Base-by-base conservation (phyloP, 352 stramenopile species). In the Phytophthora chlamydospora region DNA sequence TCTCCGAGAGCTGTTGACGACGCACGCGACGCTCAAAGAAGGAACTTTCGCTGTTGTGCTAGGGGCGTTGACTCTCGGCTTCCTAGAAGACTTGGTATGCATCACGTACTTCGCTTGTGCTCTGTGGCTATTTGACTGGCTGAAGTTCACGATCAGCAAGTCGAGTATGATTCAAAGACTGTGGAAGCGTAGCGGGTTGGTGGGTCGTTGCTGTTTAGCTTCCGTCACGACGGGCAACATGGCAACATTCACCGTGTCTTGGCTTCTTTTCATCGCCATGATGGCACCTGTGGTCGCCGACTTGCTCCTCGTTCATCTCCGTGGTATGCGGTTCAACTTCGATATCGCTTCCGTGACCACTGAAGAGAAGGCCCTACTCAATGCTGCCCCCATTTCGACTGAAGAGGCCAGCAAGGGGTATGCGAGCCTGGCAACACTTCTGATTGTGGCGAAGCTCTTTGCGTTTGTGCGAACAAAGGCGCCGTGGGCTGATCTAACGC, bases 281-380 rank as follows among this genome's bases (percentile, higher is more conserved):
- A 32, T 68, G 7, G 17, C 56, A 1, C 69, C 69, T 8, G 70
- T 79, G 16, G 39, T 60, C 10, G 67, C 68, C 12, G 73, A 83
- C 43, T 51, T 64, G 34, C 32, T 80, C 38, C 36, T 77, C 11
- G 34, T 85, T 16, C 70, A 62, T 4, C 59, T 69, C 0, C 64
- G 66, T 0, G 29, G 68, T 19, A 68, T 71, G 48, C 70, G 76
- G 19, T 75, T 80, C 50, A 80, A 66, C 29, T 74, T 75, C 16
- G 73, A 78, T 12, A 65, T 79, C 36, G 58, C 77, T 24, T 33
- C 32, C 2, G 66, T 63, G 48, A 74, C 71, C 19, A 53, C 63
- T 7, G 67, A 66, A 19, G 73, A 71, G 21, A 66, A 75, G 21
- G 60, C 58, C 19, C 61, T 55, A 2, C 52, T 57, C 12, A 48